Conservation (phyloP, 768 basidiomycete species). For the Mycena filopes region DNA sequence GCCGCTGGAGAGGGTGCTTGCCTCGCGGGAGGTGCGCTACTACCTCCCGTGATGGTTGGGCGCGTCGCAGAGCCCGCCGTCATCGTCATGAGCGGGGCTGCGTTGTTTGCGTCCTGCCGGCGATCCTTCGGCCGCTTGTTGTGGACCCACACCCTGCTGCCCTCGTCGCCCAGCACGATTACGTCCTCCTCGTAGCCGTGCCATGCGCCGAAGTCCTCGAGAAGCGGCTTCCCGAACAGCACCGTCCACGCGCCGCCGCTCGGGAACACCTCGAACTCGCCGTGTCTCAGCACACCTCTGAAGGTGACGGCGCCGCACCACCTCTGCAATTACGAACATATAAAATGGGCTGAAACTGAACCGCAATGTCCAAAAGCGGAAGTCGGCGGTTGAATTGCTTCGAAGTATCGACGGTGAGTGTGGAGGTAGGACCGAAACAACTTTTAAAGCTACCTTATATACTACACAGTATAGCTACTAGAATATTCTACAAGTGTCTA, state of each 20-base stretch:
- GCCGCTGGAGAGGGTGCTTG: not conserved
- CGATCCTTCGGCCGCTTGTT: not conserved
- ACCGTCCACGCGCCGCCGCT: slow-evolving; percentile 31
- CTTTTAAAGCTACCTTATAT: too few species aligned
- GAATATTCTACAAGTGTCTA: too few species aligned
- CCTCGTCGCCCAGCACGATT: not conserved
- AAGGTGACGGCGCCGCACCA: slow-evolving; percentile 29
- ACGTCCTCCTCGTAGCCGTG: slow-evolving; percentile 28
- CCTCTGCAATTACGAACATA: too few species aligned
- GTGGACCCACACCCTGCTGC: not conserved
- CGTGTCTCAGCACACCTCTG: slow-evolving; percentile 6
- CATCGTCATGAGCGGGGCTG: slow-evolving; percentile 14
- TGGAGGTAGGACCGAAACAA: too few species aligned
- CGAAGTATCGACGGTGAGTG: too few species aligned
- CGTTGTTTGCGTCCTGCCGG: not conserved
- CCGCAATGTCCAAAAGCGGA: too few species aligned
- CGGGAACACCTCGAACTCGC: slow-evolving; percentile 31
- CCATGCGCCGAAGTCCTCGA: slow-evolving; percentile 25
- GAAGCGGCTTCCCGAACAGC: slow-evolving; percentile 33
- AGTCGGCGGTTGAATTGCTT: too few species aligned
- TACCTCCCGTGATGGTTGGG: slow-evolving; percentile 22
- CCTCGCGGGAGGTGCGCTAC: slow-evolving; percentile 22
- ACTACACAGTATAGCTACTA: too few species aligned
- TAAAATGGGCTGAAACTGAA: too few species aligned
- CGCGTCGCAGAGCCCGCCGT: slow-evolving; percentile 3